These are phyloP conservation scores for Penicillium sclerotiorum DNA, from an alignment of 2,329 filamentous ascomycete genomes.

Conservation along the genomic window DNA sequence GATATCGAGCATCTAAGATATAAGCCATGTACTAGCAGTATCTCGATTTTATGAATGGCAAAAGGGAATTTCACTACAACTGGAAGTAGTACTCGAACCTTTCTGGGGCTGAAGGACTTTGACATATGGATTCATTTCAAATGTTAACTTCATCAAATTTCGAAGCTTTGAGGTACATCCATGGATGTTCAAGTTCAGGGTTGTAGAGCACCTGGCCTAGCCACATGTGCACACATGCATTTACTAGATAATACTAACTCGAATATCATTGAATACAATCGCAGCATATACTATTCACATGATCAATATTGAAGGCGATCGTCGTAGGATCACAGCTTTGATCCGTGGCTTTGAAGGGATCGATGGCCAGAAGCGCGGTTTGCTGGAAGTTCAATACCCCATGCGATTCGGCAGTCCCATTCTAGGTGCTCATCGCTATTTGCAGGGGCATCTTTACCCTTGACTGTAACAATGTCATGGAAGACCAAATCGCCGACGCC, in stretches of 20 bases:
- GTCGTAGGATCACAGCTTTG: constrained; percentile 15
- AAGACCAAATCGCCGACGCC: constrained; percentile 33
- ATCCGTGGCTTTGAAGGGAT: constrained; percentile 19
- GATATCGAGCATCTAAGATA: constrained; percentile 16
- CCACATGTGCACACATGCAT: too few species aligned
- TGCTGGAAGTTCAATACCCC: constrained; percentile 23
- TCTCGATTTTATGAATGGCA: too few species aligned
- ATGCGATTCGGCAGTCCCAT: constrained; percentile 27
- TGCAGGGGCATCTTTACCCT: neutral
- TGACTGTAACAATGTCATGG: constrained; percentile 23
- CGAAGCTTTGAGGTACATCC: too few species aligned
- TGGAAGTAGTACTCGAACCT: too few species aligned
- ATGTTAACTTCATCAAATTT: too few species aligned
- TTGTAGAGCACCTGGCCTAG: too few species aligned
- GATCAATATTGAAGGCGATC: neutral
- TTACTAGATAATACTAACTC: too few species aligned
- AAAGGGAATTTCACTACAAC: too few species aligned
- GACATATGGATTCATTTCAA: too few species aligned
- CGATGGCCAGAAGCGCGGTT: constrained; percentile 24
- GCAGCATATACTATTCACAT: neutral
- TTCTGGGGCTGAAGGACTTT: too few species aligned
- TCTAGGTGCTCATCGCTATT: constrained; percentile 19
- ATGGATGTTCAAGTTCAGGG: too few species aligned
- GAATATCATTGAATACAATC: neutral
- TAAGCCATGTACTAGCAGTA: too few species aligned